Base-by-base conservation (phyloP, 495 filamentous ascomycete species). In the Letharia lupina region DNA sequence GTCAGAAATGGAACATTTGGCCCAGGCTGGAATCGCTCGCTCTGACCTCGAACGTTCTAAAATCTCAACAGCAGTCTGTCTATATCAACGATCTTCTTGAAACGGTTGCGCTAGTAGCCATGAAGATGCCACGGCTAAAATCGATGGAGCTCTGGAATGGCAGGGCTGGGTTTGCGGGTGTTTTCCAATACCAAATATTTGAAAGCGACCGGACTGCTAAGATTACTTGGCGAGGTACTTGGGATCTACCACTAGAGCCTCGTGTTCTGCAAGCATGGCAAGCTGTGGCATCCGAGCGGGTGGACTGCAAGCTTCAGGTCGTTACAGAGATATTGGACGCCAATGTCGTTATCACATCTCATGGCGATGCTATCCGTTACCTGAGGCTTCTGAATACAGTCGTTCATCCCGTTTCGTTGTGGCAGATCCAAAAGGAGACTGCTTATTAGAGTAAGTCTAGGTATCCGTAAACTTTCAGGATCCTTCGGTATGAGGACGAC, bases 131-230 rank as follows among this genome's bases (percentile, higher is more conserved):
- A 71, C 57, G 70, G 40, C 70, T 77, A 57, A 68, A 74, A 69
- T 77, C 65, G 68, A 76, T 78, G 75, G 75, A 74, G 59, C 74
- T 77, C 67, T 78, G 76, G 74, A 78, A 75, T 64, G 76, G 74
- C 67, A 50, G 66, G 71, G 70, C 72, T 68, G 73, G 73, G 52
- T 68, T 74, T 62, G 74, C 75, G 63, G 66, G 68, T 61, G 68
- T 75, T 65, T 78, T 78, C 69, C 68, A 69, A 65, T 76, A 76
- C 68, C 71, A 76, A 69, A 65, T 68, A 66, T 63, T 13, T 56
- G 60, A 67, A 67, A 67, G 65, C 45, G 67, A 59, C 61, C 60
- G 60, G 61, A 67, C 61, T 66, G 73, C 74, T 68, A 68, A 65
- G 61, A 68, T 76, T 48, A 74, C 69, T 63, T 75, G 73, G 76